Conservation (phyloP, 768 basidiomycete genomes). For the Auricularia sp. region DNA sequence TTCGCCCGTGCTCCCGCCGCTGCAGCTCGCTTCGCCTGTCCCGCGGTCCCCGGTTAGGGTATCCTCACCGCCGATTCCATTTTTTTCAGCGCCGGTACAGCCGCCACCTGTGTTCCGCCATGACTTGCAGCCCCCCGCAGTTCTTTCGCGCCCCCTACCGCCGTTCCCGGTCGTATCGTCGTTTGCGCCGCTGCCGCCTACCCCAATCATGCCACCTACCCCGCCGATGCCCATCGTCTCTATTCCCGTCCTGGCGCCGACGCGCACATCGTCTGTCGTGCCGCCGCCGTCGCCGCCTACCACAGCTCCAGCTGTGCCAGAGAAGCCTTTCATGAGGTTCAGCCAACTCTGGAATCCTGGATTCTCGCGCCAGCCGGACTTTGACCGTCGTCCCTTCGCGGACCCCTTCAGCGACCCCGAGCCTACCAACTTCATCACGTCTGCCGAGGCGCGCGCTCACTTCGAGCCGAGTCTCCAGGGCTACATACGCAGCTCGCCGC, state of each 20-base stretch:
- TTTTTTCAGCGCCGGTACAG: too few species aligned
- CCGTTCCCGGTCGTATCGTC: background rate
- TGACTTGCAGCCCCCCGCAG: too few species aligned
- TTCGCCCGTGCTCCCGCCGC: too few species aligned
- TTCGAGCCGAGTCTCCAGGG: background rate
- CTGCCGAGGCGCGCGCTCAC: background rate
- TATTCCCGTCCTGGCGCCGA: background rate
- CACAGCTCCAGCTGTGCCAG: background rate
- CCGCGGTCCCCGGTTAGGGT: too few species aligned
- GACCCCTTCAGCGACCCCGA: background rate
- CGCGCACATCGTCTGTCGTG: background rate
- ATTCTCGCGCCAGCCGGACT: conserved; percentile 3
- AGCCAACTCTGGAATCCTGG: background rate
- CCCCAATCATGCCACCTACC: background rate
- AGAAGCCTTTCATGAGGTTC: background rate
- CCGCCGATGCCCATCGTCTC: background rate
- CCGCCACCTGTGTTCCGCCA: too few species aligned
- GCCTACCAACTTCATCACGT: background rate
- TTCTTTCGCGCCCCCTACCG: background rate
- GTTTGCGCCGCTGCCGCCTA: background rate
- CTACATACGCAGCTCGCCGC: background rate
- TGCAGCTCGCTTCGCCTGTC: too few species aligned
- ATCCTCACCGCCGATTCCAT: too few species aligned
- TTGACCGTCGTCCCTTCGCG: background rate
- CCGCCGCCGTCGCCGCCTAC: background rate